phyloP scores from a whole-genome alignment of 768 basidiomycete genomes.

The Vararia minispora region DNA sequence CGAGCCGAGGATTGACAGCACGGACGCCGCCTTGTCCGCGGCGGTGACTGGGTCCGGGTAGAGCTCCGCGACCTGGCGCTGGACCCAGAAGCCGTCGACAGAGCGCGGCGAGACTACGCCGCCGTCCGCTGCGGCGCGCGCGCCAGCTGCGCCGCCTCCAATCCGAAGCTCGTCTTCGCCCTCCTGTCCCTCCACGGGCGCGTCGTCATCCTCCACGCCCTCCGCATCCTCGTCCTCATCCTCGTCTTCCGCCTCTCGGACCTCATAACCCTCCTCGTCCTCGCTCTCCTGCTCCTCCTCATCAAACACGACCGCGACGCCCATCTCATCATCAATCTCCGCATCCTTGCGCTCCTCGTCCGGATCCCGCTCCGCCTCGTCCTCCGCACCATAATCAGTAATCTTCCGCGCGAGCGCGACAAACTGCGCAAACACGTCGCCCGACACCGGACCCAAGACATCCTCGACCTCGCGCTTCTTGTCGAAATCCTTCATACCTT shows the following conservation, averaged over 20 bases:
- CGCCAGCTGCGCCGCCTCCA: conserved; percentile 58
- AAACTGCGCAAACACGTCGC: conserved; percentile 74
- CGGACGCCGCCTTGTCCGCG: conserved; percentile 79
- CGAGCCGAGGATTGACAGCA: conserved; percentile 76
- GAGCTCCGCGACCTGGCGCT: conserved; percentile 81
- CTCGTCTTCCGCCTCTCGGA: conserved; percentile 71
- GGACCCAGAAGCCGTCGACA: conserved; percentile 98
- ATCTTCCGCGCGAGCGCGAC: conserved; percentile 86
- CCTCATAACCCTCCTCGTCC: conserved; percentile 81
- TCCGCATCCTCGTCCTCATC: conserved; percentile 56
- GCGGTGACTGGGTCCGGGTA: conserved; percentile 94
- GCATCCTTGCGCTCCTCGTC: conserved; percentile 75
- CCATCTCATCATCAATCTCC: conserved; percentile 90
- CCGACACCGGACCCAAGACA: conserved; percentile 52
- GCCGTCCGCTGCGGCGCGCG: conserved; percentile 50
- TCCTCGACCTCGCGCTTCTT: conserved; percentile 91
- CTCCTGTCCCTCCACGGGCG: conserved; percentile 42
- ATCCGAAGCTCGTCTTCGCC: conserved; percentile 58
- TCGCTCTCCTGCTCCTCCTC: conserved; percentile 94
- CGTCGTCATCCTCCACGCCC: conserved; percentile 32
- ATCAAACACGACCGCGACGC: conserved; percentile 97
- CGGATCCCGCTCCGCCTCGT: conserved; percentile 67
- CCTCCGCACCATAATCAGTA: conserved; percentile 88
- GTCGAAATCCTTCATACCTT: conserved; percentile 89
- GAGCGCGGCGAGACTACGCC: conserved; percentile 81